Conservation (phyloP, 2,329 filamentous ascomycete species). For the Aspergillus pseudoglaucus region DNA sequence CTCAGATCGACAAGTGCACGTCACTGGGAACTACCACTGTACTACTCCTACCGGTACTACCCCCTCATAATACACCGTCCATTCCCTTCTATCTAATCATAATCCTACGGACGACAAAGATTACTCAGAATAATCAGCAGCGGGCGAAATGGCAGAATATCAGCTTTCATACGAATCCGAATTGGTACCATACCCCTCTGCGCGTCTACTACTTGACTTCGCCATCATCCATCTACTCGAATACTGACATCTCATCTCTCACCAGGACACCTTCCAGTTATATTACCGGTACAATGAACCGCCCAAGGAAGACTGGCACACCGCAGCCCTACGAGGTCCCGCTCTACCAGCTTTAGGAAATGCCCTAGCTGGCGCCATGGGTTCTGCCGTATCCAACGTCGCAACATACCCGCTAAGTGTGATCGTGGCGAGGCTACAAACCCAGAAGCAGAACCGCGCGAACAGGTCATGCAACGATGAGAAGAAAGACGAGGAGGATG, state of each 20-base stretch:
- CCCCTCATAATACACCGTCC: too few relatives aligned
- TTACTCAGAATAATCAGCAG: too few relatives aligned
- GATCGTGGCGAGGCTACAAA: conserved; percentile 74
- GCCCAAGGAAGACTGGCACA: conserved; percentile 24
- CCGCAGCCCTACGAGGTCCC: conserved; percentile 28
- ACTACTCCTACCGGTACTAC: too few relatives aligned
- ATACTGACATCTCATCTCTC: neutral
- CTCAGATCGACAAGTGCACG: too few relatives aligned
- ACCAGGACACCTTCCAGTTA: conserved; percentile 38
- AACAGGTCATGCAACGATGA: conserved; percentile 45
- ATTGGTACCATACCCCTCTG: conserved; percentile 11
- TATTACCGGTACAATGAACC: conserved; percentile 36
- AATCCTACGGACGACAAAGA: too few relatives aligned
- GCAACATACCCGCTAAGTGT: conserved; percentile 75
- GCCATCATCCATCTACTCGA: neutral
- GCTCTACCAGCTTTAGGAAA: conserved; percentile 70
- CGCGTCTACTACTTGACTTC: neutral
- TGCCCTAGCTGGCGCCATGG: conserved; percentile 70
- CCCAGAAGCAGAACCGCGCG: conserved; percentile 53
- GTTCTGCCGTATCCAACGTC: conserved; percentile 72
- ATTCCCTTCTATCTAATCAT: too few relatives aligned
- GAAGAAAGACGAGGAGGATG: conserved; percentile 29
- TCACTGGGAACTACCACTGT: too few relatives aligned
- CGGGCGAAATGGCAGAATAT: conserved; percentile 61
- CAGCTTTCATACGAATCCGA: conserved; percentile 57